A percentile compares a stretch with the other conserved stretches of the same genome.
Conservation (phyloP, 768 basidiomycete genomes). For the Tricholoma hemisulphureum region DNA sequence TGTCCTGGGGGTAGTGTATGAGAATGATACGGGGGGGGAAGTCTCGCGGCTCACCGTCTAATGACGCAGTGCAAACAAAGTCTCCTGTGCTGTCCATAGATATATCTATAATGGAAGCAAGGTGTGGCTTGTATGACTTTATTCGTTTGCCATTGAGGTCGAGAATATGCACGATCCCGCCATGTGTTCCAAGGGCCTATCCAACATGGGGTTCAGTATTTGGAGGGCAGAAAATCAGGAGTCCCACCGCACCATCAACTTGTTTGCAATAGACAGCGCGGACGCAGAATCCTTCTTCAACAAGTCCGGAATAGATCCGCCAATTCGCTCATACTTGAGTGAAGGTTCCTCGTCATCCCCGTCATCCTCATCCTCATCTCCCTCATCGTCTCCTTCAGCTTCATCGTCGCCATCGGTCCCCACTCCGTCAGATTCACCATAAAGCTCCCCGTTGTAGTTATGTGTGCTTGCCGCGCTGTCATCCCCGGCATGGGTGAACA, state of each 20-base stretch:
- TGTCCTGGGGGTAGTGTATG: conserved; percentile 59
- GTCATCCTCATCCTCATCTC: conserved; percentile 56
- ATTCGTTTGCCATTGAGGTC: conserved; percentile 75
- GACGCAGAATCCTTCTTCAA: conserved; percentile 90
- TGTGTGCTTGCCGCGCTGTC: conserved; percentile 20
- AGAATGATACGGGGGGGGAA: conserved; percentile 9
- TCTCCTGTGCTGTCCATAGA: conserved; percentile 71
- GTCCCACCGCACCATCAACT: conserved; percentile 54
- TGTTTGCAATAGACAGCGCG: conserved; percentile 71
- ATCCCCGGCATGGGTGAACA: background rate
- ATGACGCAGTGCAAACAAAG: background rate
- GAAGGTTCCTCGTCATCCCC: conserved; percentile 90
- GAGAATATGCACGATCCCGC: conserved; percentile 87
- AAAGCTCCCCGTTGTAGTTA: conserved; percentile 23
- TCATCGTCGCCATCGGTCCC: conserved; percentile 23
- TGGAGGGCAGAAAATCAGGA: conserved; percentile 1
- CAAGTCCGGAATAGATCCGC: conserved; percentile 68
- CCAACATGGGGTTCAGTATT: conserved; percentile 3
- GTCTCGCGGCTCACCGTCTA: background rate
- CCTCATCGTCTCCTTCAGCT: conserved; percentile 49
- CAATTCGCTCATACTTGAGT: conserved; percentile 86
- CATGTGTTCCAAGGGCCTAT: conserved; percentile 90
- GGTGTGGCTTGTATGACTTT: conserved; percentile 89
- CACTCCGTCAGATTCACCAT: conserved; percentile 21
- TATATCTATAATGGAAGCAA: conserved; percentile 84